Evolutionary conservation across 2,329 filamentous ascomycete species (phyloP), one percentile per base, ranked within the genome.

Genomic region (Myriosclerotinia curreyana): DNA sequence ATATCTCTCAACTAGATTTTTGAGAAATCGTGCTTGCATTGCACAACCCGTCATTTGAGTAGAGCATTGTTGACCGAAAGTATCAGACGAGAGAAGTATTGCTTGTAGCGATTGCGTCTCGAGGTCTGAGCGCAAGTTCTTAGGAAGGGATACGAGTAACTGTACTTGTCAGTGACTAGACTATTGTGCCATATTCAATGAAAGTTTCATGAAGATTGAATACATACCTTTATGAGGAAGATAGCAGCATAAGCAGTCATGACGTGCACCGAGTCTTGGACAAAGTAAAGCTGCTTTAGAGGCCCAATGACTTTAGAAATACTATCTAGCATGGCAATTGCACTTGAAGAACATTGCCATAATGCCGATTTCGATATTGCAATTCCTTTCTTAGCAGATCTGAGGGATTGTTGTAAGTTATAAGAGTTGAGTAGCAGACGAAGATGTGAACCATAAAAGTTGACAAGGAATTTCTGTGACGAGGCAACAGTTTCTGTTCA

Each of bases 321-420:
- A 25, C 90, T 86, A 70, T 87, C 83, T 5, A 85, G 83, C 44
- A 90, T 90, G 85, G 87, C 87, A 3, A 90, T 72, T 31, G 75
- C 74, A 28, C 71, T 74, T 2, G 72, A 72, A 28, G 72, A 77
- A 46, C 73, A 72, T 15, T 71, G 66, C 73, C 71, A 77, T 1
- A 74, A 68, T n/a, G 72, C 70, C 61, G 44, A 70, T 68, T 68
- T 75, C 66, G 55, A 76, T 65, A 69, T 72, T 69, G 46, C 70
- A 25, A 64, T 66, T 6, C 70, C 68, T 14, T 66, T 67, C 42
- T 65, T 69, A 17, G 52, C 64, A 4, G 69, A 69, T 7, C 65
- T 64, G 2, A 77, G 68, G 15, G 74, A 71, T 5, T 72, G 69
- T 49, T 77, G 76, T 15, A 79, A 64, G 0, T 72, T 72, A 15